These are phyloP conservation scores for Microstroma glucosiphilum DNA, from an alignment of 1,284 basidiomycete genomes.

Conservation along the genomic window DNA sequence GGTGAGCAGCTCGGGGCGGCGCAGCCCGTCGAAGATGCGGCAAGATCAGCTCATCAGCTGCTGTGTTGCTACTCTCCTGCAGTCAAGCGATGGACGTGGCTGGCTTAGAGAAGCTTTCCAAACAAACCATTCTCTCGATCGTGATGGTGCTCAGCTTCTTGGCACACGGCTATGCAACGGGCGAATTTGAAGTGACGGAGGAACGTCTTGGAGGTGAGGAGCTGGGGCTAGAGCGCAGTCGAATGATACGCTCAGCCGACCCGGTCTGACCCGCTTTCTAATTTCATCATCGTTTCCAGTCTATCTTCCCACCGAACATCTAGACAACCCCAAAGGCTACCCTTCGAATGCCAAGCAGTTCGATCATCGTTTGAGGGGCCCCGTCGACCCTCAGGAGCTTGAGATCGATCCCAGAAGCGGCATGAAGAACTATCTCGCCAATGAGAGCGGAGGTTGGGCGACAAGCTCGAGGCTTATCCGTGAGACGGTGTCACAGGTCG, in stretches of 20 bases:
- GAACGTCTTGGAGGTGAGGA: slow-evolving; percentile 65
- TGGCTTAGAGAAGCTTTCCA: slow-evolving; percentile 53
- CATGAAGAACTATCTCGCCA: slow-evolving; percentile 95
- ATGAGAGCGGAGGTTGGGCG: slow-evolving; percentile 68
- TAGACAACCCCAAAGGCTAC: slow-evolving; percentile 50
- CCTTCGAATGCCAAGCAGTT: slow-evolving; percentile 70
- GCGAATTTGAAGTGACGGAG: slow-evolving; percentile 81
- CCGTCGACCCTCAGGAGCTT: slow-evolving; percentile 70
- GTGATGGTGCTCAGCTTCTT: slow-evolving; percentile 60
- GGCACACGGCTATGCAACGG: slow-evolving; percentile 55
- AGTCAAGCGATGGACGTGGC: slow-evolving; percentile 58
- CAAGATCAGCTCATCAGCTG: slow-evolving; percentile 1
- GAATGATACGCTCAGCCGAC: too few species aligned
- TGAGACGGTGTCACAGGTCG: slow-evolving; percentile 66
- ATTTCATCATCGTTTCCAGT: not conserved
- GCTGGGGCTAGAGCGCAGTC: slow-evolving; percentile 27
- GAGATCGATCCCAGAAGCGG: slow-evolving; percentile 78
- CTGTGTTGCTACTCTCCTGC: slow-evolving; percentile 16
- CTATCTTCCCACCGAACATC: slow-evolving; percentile 12
- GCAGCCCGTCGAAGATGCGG: not conserved
- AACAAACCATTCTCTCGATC: slow-evolving; percentile 75
- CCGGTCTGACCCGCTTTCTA: too few species aligned
- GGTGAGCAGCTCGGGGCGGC: not conserved
- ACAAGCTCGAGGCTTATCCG: slow-evolving; percentile 79
- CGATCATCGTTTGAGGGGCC: slow-evolving; percentile 69